phyloP scores from a whole-genome alignment of 768 basidiomycete species.

The Suillus decipiens region DNA sequence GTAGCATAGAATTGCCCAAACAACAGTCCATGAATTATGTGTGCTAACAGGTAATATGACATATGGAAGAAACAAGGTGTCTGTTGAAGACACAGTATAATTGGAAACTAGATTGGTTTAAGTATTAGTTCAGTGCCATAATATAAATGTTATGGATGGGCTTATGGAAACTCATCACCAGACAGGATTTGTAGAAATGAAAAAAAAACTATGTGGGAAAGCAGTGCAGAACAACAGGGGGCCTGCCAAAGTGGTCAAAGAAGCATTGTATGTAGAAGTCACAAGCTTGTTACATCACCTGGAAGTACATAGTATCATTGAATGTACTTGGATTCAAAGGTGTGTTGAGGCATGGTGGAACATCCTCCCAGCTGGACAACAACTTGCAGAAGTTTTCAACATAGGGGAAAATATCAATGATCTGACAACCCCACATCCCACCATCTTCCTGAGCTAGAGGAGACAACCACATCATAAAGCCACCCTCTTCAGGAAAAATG shows the following conservation, averaged over 20 bases:
- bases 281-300: not conserved
- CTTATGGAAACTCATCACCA: too few relatives aligned
- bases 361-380: slow-evolving; percentile 5
- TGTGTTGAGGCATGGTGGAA: slow-evolving; percentile 1
- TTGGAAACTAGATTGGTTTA: too few relatives aligned
- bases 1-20: too few relatives aligned
- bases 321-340: not conserved
- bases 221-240: slow-evolving; percentile 10
- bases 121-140: too few relatives aligned
- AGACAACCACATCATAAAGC: not conserved
- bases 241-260: slow-evolving; percentile 12
- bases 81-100: too few relatives aligned
- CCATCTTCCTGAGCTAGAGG: not conserved
- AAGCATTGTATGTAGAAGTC: slow-evolving; percentile 11
- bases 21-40: too few relatives aligned
- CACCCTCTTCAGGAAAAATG: slow-evolving; percentile 10
- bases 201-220: not conserved
- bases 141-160: too few relatives aligned
- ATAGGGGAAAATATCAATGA: not conserved
- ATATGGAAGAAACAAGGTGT: too few relatives aligned
- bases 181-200: too few relatives aligned
- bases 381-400: slow-evolving; percentile 1
- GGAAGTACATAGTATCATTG: not conserved
- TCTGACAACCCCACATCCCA: not conserved
- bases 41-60: too few relatives aligned